Base-by-base conservation (phyloP, 2,329 filamentous ascomycete species). In the Pseudogymnoascus pannorum region DNA sequence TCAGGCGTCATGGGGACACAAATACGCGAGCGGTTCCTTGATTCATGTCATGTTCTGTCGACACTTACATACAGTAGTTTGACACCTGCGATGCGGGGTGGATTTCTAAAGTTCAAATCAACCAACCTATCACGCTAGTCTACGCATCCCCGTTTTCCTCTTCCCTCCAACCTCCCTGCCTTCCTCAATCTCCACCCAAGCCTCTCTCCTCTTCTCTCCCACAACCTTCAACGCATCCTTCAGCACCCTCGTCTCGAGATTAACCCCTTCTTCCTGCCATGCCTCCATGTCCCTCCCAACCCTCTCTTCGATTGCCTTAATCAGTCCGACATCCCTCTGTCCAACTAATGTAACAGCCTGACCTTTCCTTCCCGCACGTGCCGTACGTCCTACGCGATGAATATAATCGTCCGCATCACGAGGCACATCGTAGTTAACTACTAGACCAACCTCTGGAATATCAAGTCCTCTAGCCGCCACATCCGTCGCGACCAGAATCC, bases 381-480 rank as follows among this genome's bases (percentile, higher is more conserved):
- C 94, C 11, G 94, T 99, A 75, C 94, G 88, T 73, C 94, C 94
- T 58, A 97, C 93, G 11, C 94, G 86, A 77, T 99, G 94, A 66
- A 99, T 94, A 74, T 99, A 99, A 75, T 97, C 93, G 73, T 97
- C 92, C 2, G 93, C 91, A 71, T 97, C 91, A n/a, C 93, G 86
- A 0, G 94, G 94, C 0, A 99, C 85, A 72, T 99, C 94, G 75
- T 92, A 99, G 75, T 99, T 97, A 71, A 99, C 78, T 2, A 99
- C 94, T 14, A 97, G 76, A 60, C 84, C 87, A 5, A 97, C 93
- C 67, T 92, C 89, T 1, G 93, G 93, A 64, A 99, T 97, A 76
- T 99, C 94, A 3, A 99, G 83, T 80, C 94, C 94, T 73, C 94
- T 85, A 18, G 92, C 90, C 0, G 94, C 94, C 12, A 99, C 92